phyloP scores from a whole-genome alignment of 768 basidiomycete species.

The Mycena olivaceomarginata region DNA sequence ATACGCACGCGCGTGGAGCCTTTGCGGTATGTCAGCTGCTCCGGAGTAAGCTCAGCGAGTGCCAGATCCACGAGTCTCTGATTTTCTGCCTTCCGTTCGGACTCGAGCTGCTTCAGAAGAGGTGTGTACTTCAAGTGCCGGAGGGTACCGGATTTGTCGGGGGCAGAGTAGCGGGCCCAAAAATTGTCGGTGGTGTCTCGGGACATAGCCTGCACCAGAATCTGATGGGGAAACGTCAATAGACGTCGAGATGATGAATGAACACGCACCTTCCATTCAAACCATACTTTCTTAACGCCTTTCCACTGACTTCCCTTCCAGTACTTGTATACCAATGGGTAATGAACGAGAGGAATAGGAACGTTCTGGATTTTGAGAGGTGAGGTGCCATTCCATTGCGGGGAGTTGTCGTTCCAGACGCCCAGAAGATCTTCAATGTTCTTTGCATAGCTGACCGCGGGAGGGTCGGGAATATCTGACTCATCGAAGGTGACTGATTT shows the following conservation, averaged over 20 bases:
- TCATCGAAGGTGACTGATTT: slow-evolving; percentile 37
- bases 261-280: slow-evolving; percentile 49
- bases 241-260: not conserved
- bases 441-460: slow-evolving; percentile 47
- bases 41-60: not conserved
- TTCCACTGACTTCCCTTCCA: slow-evolving; percentile 49
- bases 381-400: slow-evolving; percentile 46
- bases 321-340: slow-evolving; percentile 48
- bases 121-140: slow-evolving; percentile 16
- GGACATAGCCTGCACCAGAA: slow-evolving; percentile 8
- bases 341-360: slow-evolving; percentile 49
- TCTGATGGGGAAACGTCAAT: not conserved
- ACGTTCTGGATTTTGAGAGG: slow-evolving; percentile 45
- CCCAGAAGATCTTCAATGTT: slow-evolving; percentile 44
- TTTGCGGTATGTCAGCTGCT: slow-evolving; percentile 30
- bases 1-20: not conserved
- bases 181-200: not conserved
- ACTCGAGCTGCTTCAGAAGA: not conserved
- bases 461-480: slow-evolving; percentile 47
- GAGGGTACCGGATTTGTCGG: not conserved
- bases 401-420: slow-evolving; percentile 53
- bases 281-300: slow-evolving; percentile 49
- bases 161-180: not conserved
- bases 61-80: not conserved
- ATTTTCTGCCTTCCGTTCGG: slow-evolving; percentile 3